Conservation (phyloP, 2,329 filamentous ascomycete genomes). For the Cladosporium austrohemisphaericum region DNA sequence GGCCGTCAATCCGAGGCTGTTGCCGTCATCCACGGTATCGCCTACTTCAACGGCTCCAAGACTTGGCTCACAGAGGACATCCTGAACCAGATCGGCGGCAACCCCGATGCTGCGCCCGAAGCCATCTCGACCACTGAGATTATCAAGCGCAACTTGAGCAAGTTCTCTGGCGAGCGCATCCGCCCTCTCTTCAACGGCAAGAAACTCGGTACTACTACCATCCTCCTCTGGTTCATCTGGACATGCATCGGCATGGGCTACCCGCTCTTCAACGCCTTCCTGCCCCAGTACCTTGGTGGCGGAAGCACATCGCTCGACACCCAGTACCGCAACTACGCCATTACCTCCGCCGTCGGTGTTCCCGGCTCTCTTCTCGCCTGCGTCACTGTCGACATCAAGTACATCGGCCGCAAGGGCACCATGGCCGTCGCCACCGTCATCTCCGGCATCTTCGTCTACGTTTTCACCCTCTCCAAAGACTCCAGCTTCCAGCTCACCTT, state of each 20-base stretch:
- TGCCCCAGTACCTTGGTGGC: slow-evolving; percentile 74
- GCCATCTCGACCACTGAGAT: slow-evolving; percentile 47
- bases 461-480: slow-evolving; percentile 58
- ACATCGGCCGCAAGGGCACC: slow-evolving; percentile 67
- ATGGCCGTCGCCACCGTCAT: slow-evolving; percentile 65
- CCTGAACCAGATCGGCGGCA: slow-evolving; percentile 52
- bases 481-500: slow-evolving; percentile 60
- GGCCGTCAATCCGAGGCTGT: slow-evolving; percentile 76
- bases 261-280: slow-evolving; percentile 82
- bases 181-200: slow-evolving; percentile 57
- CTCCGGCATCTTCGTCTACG: slow-evolving; percentile 65
- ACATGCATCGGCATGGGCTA: slow-evolving; percentile 80
- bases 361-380: slow-evolving; percentile 73
- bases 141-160: slow-evolving; percentile 57
- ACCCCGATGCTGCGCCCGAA: slow-evolving; percentile 45
- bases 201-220: slow-evolving; percentile 47
- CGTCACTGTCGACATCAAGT: slow-evolving; percentile 68
- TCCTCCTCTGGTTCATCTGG: slow-evolving; percentile 73
- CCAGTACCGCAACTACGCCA: slow-evolving; percentile 76
- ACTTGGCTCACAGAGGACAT: slow-evolving; percentile 75
- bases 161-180: slow-evolving; percentile 64
- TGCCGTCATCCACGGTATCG: slow-evolving; percentile 73
- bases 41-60: slow-evolving; percentile 55
- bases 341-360: slow-evolving; percentile 72
- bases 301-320: slow-evolving; percentile 35